Evolutionary conservation across 306 rosid species (phyloP), one percentile per base, ranked within the genome.

Genomic region (Erythrophleum fordii): DNA sequence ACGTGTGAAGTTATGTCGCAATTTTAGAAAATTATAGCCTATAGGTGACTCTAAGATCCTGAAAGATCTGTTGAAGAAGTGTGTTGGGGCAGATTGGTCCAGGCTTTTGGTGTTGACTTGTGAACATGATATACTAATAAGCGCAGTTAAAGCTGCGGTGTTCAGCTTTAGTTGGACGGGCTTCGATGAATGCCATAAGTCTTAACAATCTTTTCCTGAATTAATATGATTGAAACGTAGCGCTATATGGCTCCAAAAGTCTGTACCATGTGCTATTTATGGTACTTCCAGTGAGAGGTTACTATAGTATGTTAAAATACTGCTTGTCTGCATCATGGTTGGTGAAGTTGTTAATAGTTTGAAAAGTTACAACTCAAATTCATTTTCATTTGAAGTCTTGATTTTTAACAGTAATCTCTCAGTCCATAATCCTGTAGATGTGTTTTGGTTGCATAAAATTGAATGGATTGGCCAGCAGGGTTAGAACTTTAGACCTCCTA

Each of bases 141-240:
- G 52, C 49, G 3, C 59, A 16, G 11, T 37, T 64, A 52, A 29
- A 62, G 69, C 25, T 20, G 16, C 22, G 26, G 61, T 73, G 10
- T 67, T 28, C 62, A 60, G 62, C 75, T 62, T 71, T 34, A 17
- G 55, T 72, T 72, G 53, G 48, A 77, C 8, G 67, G 42, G n/a
- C 72, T 72, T 31, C 65, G 64, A 74, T 59, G 77, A 46, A 18
- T 55, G 37, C 62, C 62, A 3, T 37, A 59, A 59, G 58, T 71
- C 39, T 75, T 73, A 51, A 69, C 18, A 42, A 6, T 25, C 6
- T 41, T 34, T 65, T 18, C 1, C 22, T 41, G 73, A 42, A 35
- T 55, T 3, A 22, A 53, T 29, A 75, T 6, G 8, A 20, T 59
- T 58, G 23, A 74, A 74, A 25, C 16, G n/a, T 22, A 64, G 48